A percentile compares a stretch with the other conserved stretches of the same genome.
Conservation (phyloP, 2,329 filamentous ascomycete species). For the Zelopaecilomyces penicillatus region DNA sequence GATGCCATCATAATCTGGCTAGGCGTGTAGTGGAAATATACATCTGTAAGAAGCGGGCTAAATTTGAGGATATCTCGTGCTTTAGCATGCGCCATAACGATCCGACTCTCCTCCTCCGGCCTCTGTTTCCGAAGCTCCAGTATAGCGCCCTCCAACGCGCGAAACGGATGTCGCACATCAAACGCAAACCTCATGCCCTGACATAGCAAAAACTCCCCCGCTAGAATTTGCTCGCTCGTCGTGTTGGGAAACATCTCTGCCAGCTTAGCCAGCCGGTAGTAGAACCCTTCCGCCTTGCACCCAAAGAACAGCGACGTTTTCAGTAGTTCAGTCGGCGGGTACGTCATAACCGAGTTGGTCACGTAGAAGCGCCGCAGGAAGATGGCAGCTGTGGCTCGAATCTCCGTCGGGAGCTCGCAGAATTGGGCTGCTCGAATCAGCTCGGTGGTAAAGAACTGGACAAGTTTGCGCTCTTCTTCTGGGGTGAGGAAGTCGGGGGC, state of each 20-base stretch:
- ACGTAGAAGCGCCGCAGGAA: slow-evolving; percentile 94
- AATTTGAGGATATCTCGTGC: slow-evolving; percentile 69
- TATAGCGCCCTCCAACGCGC: slow-evolving; percentile 75
- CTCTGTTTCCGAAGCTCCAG: slow-evolving; percentile 69
- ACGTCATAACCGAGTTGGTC: slow-evolving; percentile 92
- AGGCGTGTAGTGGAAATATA: slow-evolving; percentile 94
- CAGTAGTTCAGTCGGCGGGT: slow-evolving; percentile 81
- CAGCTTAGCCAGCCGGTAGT: slow-evolving; percentile 58
- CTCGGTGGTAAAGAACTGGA: slow-evolving; percentile 65
- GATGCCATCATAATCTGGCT: slow-evolving; percentile 88
- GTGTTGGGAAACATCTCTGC: slow-evolving; percentile 61
- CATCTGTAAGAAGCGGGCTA: slow-evolving; percentile 79
- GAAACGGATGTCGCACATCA: slow-evolving; percentile 84
- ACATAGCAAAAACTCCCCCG: slow-evolving; percentile 85
- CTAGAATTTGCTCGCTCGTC: slow-evolving; percentile 73
- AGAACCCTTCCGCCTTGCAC: slow-evolving; percentile 83
- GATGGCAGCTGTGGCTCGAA: slow-evolving; percentile 64
- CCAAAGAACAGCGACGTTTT: slow-evolving; percentile 89
- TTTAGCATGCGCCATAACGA: slow-evolving; percentile 58
- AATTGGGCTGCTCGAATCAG: slow-evolving; percentile 49
- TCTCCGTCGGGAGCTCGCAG: slow-evolving; percentile 42
- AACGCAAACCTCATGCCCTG: slow-evolving; percentile 91
- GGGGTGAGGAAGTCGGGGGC: slow-evolving; percentile 72
- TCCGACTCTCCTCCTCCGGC: slow-evolving; percentile 47
- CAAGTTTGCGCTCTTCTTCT: slow-evolving; percentile 72